Percentiles rank a stretch among this genome's conserved stretches.
Conservation (phyloP, 352 stramenopile species). For the Nothophytophthora sp. region DNA sequence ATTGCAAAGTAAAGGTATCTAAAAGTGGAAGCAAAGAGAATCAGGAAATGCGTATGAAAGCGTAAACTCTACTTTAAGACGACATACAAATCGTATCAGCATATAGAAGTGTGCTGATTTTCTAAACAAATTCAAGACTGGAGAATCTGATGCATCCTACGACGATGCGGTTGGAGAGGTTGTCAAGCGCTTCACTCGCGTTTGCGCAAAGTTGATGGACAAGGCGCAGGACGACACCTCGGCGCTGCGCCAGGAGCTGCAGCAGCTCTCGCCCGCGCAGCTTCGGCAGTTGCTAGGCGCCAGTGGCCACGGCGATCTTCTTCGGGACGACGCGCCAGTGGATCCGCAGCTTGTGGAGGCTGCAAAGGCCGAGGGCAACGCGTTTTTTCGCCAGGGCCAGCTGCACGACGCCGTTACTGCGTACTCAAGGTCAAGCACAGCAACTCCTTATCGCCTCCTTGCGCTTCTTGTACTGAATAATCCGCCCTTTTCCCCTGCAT, state of each 20-base stretch:
- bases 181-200: no score
- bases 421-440: slow-evolving; percentile 41
- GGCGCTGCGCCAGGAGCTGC: slow-evolving; percentile 22
- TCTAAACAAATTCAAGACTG: no score
- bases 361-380: slow-evolving; percentile 58
- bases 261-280: slow-evolving; percentile 34
- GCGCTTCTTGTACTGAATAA: background rate
- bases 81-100: no score
- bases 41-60: no score
- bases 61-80: no score
- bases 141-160: no score
- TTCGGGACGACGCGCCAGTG: slow-evolving; percentile 16
- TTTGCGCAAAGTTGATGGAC: no score
- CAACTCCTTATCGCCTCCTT: slow-evolving; percentile 3
- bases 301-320: slow-evolving; percentile 30
- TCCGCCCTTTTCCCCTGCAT: no score
- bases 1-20: slow-evolving; percentile 1
- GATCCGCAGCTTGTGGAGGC: slow-evolving; percentile 31
- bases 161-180: no score
- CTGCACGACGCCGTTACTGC: slow-evolving; percentile 37
- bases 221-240: no score
- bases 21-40: slow-evolving; percentile 5
- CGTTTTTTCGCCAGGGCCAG: slow-evolving; percentile 39
- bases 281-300: slow-evolving; percentile 30
- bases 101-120: no score